Base-by-base conservation (phyloP, 2,329 filamentous ascomycete genomes). In the Monilinia polystroma region DNA sequence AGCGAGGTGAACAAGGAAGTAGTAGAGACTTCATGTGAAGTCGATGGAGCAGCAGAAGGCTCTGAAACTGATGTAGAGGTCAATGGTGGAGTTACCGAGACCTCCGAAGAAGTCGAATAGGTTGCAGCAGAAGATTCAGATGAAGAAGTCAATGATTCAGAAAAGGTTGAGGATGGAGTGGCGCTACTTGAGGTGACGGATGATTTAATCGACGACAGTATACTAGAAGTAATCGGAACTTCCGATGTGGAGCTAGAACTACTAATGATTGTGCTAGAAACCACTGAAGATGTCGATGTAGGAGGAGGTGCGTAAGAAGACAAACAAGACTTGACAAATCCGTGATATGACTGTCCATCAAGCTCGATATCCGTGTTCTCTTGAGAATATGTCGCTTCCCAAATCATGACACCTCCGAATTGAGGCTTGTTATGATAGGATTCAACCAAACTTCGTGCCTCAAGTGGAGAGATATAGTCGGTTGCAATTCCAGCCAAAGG, bases 371-470 rank as follows among this genome's bases (percentile, higher is more conserved):
- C 66, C 32, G 58, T 66, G 32, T 73, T 73, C 52, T 70, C 65
- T 20, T 70, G 58, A 0, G 74, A 71, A 53, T 54, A 62, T 10
- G 71, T 73, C 16, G 73, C 74, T 23, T 77, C 75, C 72, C 73
- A 76, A 45, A 77, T 35, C 75, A 76, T 77, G n/a, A 77, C 69
- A 68, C 76, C 76, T 62, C 74, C 76, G 41, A 77, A 76, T 16
- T 72, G 66, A n/a, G 66, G 16, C 16, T 70, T 59, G 3, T 47
- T 43, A 26, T 71, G 68, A 62, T 71, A 74, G 14, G 65, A 67
- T 18, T 59, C 35, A 47, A 76, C 72, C 26, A 77, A 64, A 1
- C 56, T 66, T 43, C 73, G 64, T 3, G 69, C 72, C 57, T 75
- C 71, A n/a, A 64, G 32, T 14, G 73, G 68, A 32, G 64, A 63